Evolutionary conservation across 345 rosid genomes (phyloP).

Genomic region (Aegle marmelos): DNA sequence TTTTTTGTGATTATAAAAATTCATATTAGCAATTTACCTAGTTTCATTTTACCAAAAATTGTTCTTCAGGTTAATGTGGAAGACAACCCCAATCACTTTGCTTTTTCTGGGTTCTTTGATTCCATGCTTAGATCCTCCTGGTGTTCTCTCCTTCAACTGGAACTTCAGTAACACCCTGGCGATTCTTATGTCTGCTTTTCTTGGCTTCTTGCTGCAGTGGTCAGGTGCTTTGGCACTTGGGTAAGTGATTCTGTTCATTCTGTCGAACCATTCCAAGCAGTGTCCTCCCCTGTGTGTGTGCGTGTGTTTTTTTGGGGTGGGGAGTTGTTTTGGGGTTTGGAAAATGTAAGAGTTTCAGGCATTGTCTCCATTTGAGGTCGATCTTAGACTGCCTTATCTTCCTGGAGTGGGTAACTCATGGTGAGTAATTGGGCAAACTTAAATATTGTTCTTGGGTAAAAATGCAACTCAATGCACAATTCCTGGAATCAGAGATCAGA

Average conservation of each 20-base stretch:
- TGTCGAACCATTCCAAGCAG: background rate
- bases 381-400: background rate
- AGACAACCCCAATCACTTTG: constrained; percentile 88
- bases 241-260: constrained; percentile 40
- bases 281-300: too few relatives aligned
- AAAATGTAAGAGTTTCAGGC: background rate
- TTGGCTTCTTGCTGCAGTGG: constrained; percentile 98
- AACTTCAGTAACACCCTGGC: constrained; percentile 50
- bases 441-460: background rate
- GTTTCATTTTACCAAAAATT: background rate
- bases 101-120: constrained; percentile 75
- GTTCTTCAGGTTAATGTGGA: constrained; percentile 89
- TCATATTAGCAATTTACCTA: background rate
- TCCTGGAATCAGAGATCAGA: background rate
- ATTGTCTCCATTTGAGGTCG: background rate
- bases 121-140: constrained; percentile 92
- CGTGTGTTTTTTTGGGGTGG: too few relatives aligned
- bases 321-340: background rate
- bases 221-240: constrained; percentile 97
- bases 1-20: background rate
- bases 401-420: background rate
- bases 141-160: constrained; percentile 75
- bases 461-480: background rate
- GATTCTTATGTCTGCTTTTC: constrained; percentile 71
- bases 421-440: background rate